phyloP scores from a whole-genome alignment of 78 protist genomes.

The Chrysochromulina tobinii region DNA sequence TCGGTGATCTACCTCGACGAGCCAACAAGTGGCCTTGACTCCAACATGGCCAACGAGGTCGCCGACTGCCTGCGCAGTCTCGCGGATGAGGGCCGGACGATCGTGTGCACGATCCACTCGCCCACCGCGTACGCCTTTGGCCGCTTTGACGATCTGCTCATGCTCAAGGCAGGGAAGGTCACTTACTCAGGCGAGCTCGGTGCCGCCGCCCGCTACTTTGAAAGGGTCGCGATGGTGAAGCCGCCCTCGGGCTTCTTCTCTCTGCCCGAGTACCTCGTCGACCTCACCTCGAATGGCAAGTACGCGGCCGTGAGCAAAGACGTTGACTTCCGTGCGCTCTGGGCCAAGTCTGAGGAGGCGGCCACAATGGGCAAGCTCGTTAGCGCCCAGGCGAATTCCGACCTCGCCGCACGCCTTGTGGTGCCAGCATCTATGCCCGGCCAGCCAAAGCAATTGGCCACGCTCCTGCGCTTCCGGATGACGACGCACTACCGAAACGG shows the following conservation, averaged over 20 bases:
- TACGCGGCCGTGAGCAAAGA: background rate
- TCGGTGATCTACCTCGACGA: constrained; percentile 40
- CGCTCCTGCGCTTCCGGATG: background rate
- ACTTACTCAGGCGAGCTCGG: background rate
- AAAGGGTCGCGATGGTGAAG: background rate
- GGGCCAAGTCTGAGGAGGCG: no score
- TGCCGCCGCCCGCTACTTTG: background rate
- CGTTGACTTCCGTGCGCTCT: no score
- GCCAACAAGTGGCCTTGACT: constrained; percentile 49
- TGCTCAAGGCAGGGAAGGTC: constrained; percentile 1
- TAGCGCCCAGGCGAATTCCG: background rate
- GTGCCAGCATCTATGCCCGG: no score
- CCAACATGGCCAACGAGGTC: constrained; percentile 25
- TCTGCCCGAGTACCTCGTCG: background rate
- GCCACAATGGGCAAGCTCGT: background rate
- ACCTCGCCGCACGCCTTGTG: background rate
- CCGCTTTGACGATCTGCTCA: background rate
- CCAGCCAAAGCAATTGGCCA: background rate
- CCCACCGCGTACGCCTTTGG: background rate
- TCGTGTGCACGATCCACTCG: constrained; percentile 23
- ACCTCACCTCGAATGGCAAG: background rate
- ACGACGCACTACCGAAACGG: background rate
- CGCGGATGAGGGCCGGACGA: background rate
- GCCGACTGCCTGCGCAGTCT: background rate
- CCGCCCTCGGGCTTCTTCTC: background rate